phyloP scores from a whole-genome alignment of 2,329 filamentous ascomycete genomes.

The Calonectria pauciramosa region DNA sequence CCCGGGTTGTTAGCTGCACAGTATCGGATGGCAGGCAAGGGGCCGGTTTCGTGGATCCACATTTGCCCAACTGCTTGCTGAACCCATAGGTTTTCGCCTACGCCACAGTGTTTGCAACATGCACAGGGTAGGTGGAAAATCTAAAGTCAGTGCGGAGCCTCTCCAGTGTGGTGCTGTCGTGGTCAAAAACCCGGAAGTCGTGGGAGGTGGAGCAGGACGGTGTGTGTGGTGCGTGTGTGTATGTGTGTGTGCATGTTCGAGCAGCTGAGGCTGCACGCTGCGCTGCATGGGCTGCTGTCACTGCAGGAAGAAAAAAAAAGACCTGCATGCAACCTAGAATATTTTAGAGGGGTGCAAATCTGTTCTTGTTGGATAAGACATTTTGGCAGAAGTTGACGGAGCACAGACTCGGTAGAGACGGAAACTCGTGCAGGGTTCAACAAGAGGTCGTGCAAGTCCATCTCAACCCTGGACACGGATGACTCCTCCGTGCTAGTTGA shows the following conservation, averaged over 20 bases:
- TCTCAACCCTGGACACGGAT: not conserved
- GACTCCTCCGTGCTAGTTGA: not conserved
- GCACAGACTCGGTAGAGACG: not conserved
- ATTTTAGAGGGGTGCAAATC: not conserved
- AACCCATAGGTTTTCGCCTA: not conserved
- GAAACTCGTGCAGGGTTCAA: not conserved
- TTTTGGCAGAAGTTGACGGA: not conserved
- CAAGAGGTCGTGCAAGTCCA: not conserved
- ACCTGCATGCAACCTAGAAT: slow-evolving; percentile 11
- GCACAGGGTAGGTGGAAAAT: not conserved
- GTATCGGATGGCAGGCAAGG: slow-evolving; percentile 10
- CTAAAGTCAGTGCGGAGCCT: not conserved
- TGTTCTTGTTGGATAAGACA: not conserved
- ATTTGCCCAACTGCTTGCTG: not conserved
- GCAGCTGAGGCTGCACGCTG: not conserved
- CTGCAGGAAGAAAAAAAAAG: not conserved
- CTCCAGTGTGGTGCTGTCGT: not conserved
- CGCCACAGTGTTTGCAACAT: slow-evolving; percentile 3
- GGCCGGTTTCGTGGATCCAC: not conserved
- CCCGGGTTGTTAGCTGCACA: not conserved
- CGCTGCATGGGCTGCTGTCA: slow-evolving; percentile 8
- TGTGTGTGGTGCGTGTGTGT: not conserved
- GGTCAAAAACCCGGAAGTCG: not conserved
- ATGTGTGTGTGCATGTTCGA: not conserved
- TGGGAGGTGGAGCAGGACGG: not conserved